Evolutionary conservation across 2,329 filamentous ascomycete genomes (phyloP).

Genomic region (Aspergillus cejpii): DNA sequence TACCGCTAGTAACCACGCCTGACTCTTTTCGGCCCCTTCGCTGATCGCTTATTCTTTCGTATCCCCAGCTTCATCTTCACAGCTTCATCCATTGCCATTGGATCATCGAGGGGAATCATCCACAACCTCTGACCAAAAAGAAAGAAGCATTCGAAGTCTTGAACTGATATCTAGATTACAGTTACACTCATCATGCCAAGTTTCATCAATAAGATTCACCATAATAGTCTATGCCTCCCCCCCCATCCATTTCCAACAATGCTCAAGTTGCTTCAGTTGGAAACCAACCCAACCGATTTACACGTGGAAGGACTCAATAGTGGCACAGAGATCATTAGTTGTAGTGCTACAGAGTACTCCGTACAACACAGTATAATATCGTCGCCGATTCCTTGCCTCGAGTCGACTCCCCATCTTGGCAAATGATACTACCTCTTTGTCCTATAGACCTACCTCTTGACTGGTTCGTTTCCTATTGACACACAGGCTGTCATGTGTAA

Average conservation of each 20-base stretch:
- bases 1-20: neutral
- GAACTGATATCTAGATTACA: neutral
- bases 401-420: neutral
- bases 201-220: neutral
- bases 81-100: neutral
- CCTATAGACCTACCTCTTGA: neutral
- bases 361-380: neutral
- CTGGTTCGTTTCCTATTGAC: neutral
- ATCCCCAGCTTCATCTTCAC: neutral
- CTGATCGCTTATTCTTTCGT: neutral
- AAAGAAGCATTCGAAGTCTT: too few relatives aligned
- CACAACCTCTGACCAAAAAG: neutral
- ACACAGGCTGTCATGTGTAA: neutral
- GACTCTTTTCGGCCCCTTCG: neutral
- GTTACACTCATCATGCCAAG: neutral
- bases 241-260: neutral
- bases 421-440: neutral
- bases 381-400: neutral
- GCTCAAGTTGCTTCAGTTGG: neutral
- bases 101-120: neutral
- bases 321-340: neutral
- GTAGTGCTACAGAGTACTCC: neutral
- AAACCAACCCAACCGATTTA: neutral
- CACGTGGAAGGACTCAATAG: too few relatives aligned
- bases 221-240: neutral